These are phyloP conservation scores for Boletus huronensis DNA, from an alignment of 768 basidiomycete genomes.

Conservation along the genomic window DNA sequence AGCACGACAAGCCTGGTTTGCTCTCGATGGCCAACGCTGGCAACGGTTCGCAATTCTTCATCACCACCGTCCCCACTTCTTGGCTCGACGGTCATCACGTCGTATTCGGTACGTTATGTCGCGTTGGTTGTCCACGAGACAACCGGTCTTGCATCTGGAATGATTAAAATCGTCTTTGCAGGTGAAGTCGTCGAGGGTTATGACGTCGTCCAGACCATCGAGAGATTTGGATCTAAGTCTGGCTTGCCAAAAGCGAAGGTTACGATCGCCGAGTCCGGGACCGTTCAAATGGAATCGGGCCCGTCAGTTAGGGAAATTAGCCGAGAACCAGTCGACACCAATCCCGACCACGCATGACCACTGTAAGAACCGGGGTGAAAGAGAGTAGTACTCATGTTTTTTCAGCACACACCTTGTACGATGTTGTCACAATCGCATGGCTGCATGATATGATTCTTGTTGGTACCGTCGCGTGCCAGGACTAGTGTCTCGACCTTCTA, in stretches of 20 bases:
- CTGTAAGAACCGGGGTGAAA: neutral
- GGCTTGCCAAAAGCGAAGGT: neutral
- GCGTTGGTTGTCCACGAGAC: neutral
- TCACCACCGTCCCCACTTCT: conserved; percentile 71
- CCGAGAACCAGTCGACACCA: too few species aligned
- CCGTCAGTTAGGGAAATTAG: too few species aligned
- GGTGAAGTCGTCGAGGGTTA: conserved; percentile 8
- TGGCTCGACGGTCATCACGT: conserved; percentile 74
- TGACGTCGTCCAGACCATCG: neutral
- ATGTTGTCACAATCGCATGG: neutral
- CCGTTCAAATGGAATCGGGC: too few species aligned
- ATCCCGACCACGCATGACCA: too few species aligned
- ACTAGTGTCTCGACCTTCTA: neutral
- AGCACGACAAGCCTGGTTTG: conserved; percentile 67
- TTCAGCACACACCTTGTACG: neutral
- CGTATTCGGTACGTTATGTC: conserved; percentile 76
- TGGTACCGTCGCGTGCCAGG: neutral
- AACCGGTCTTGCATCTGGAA: neutral
- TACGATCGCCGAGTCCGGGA: neutral
- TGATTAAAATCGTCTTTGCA: neutral
- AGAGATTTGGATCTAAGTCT: neutral
- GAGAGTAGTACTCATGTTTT: neutral
- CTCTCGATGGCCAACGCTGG: conserved; percentile 81
- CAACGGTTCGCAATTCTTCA: conserved; percentile 71
- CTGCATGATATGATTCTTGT: neutral